Evolutionary conservation across 108 stramenopile genomes (phyloP).

Genomic region (Skeletonema potamos): DNA sequence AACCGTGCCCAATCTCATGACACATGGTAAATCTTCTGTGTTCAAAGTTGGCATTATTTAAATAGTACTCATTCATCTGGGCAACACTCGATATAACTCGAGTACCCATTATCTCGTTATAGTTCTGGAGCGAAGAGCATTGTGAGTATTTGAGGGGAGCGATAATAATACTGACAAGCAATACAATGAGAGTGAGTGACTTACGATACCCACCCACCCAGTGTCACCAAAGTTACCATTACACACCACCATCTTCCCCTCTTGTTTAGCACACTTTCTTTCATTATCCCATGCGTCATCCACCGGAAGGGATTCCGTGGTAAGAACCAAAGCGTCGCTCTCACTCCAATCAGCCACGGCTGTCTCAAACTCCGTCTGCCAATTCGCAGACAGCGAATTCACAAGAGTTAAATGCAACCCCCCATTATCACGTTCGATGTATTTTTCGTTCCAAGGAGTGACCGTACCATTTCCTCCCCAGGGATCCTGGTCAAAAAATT

Average conservation of each 20-base stretch:
- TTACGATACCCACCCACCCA: constrained; percentile 71
- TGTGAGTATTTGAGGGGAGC: neutral
- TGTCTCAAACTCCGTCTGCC: constrained; percentile 53
- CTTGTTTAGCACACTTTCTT: constrained; percentile 14
- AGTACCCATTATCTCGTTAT: constrained; percentile 49
- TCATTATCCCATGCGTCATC: constrained; percentile 24
- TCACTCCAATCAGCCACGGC: constrained; percentile 69
- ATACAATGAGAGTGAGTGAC: neutral
- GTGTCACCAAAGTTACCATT: constrained; percentile 74
- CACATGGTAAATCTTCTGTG: constrained; percentile 62
- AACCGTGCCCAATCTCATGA: constrained; percentile 59
- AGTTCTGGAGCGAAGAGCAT: neutral
- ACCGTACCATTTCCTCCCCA: constrained; percentile 56
- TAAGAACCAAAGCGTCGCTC: constrained; percentile 53
- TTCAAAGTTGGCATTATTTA: constrained; percentile 50
- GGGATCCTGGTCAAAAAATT: constrained; percentile 51
- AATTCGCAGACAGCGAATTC: constrained; percentile 64
- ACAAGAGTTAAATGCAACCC: constrained; percentile 55
- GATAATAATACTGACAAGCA: too few relatives aligned
- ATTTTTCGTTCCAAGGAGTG: constrained; percentile 41
- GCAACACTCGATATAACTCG: constrained; percentile 55
- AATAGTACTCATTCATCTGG: constrained; percentile 83
- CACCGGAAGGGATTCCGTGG: constrained; percentile 16
- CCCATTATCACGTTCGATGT: constrained; percentile 29
- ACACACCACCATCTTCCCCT: constrained; percentile 71